phyloP scores from a whole-genome alignment of 2,329 filamentous ascomycete species.

The Stemphylium beticola region DNA sequence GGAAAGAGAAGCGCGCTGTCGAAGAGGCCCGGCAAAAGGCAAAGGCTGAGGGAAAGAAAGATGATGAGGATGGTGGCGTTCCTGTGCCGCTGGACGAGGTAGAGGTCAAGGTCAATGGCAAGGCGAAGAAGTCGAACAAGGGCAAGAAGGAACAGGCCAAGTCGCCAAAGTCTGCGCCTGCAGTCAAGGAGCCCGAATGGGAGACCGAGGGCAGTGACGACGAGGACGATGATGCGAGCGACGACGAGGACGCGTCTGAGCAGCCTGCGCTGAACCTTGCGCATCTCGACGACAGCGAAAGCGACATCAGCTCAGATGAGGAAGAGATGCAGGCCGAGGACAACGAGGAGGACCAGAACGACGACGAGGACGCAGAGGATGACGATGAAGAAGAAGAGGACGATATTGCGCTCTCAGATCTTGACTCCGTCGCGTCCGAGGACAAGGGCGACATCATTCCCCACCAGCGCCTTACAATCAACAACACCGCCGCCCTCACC shows the following conservation, averaged over 20 bases:
- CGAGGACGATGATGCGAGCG: constrained; percentile 48
- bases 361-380: constrained; percentile 31
- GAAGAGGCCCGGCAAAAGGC: not conserved
- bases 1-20: constrained; percentile 9
- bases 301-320: constrained; percentile 48
- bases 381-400: constrained; percentile 60
- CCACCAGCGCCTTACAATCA: constrained; percentile 93
- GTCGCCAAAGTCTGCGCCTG: constrained; percentile 24
- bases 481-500: constrained; percentile 88
- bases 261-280: constrained; percentile 35
- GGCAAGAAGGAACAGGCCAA: constrained; percentile 42
- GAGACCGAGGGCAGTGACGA: constrained; percentile 45
- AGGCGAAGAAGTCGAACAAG: constrained; percentile 41
- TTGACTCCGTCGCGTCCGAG: constrained; percentile 77
- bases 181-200: constrained; percentile 37
- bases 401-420: constrained; percentile 87
- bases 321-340: constrained; percentile 37
- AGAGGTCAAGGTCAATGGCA: constrained; percentile 36
- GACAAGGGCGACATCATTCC: constrained; percentile 87
- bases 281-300: constrained; percentile 50
- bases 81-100: constrained; percentile 37
- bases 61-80: constrained; percentile 39
- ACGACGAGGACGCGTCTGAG: constrained; percentile 40
- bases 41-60: constrained; percentile 20
- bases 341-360: constrained; percentile 35